A percentile compares a stretch with the other conserved stretches of the same genome.
These are phyloP conservation scores for Phytophthora chlamydospora DNA, from an alignment of 352 stramenopile genomes.

Conservation along the genomic window DNA sequence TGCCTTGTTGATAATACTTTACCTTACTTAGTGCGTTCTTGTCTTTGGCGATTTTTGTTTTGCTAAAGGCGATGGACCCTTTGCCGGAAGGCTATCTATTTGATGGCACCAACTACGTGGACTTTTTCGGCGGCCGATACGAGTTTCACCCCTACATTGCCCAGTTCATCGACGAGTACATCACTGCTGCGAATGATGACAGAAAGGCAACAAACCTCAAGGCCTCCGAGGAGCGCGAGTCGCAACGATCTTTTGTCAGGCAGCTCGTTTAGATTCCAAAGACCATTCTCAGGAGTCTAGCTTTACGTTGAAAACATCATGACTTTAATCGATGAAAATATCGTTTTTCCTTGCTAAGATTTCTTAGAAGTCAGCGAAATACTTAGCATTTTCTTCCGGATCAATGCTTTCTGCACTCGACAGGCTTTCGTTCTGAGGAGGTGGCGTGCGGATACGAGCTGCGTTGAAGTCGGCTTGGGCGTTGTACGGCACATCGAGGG, in stretches of 20 bases:
- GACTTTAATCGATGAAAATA: neutral
- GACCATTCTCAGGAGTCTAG: no score
- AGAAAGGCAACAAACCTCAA: slow-evolving; percentile 50
- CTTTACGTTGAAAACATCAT: neutral
- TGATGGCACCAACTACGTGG: slow-evolving; percentile 75
- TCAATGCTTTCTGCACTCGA: slow-evolving; percentile 83
- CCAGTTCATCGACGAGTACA: slow-evolving; percentile 69
- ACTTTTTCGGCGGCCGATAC: slow-evolving; percentile 72
- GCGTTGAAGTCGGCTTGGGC: slow-evolving; percentile 39
- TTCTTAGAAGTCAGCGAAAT: slow-evolving; percentile 72
- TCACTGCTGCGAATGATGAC: slow-evolving; percentile 51
- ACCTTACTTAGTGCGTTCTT: neutral
- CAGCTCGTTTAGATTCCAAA: slow-evolving; percentile 20
- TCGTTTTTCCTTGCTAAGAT: neutral
- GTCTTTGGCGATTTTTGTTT: neutral
- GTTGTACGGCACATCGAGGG: slow-evolving; percentile 40
- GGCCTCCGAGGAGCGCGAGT: slow-evolving; percentile 56
- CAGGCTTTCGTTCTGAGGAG: slow-evolving; percentile 18
- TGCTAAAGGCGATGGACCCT: slow-evolving; percentile 58
- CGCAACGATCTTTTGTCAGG: slow-evolving; percentile 49
- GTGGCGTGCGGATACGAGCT: neutral
- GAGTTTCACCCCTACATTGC: slow-evolving; percentile 79
- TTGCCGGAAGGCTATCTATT: slow-evolving; percentile 76
- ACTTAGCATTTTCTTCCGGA: slow-evolving; percentile 66
- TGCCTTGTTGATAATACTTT: neutral